These are phyloP conservation scores for Microsporum canis DNA, from an alignment of 2,329 filamentous ascomycete genomes.

Conservation along the genomic window DNA sequence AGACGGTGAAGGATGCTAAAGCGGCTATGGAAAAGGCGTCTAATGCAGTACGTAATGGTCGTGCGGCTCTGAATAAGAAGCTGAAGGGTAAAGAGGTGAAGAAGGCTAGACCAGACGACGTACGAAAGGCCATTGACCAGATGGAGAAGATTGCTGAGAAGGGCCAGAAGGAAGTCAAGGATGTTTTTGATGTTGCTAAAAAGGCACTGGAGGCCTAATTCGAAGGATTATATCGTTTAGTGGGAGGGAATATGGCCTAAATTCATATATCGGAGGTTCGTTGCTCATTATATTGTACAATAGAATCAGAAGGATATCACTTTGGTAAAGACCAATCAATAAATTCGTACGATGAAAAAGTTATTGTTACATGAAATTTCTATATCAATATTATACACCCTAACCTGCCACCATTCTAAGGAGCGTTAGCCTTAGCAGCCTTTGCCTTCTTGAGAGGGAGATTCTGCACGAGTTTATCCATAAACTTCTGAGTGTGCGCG, in stretches of 20 bases:
- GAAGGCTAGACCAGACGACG: constrained; percentile 34
- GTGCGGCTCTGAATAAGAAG: constrained; percentile 35
- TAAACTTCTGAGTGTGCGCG: constrained; percentile 27
- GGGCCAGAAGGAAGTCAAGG: constrained; percentile 37
- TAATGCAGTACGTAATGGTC: constrained; percentile 31
- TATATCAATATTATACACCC: not conserved
- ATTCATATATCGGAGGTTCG: not conserved
- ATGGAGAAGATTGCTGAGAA: constrained; percentile 40
- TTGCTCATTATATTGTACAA: not conserved
- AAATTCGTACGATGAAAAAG: not conserved
- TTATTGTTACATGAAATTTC: not conserved
- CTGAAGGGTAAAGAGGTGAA: constrained; percentile 33
- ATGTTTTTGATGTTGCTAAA: constrained; percentile 33
- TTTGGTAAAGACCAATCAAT: not conserved
- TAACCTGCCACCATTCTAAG: not conserved
- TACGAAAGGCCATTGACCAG: constrained; percentile 36
- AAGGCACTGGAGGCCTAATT: constrained; percentile 26
- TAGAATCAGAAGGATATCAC: not conserved
- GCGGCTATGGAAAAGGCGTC: constrained; percentile 34
- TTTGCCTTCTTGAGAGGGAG: constrained; percentile 17
- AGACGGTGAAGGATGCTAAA: constrained; percentile 31
- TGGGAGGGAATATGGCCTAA: not conserved
- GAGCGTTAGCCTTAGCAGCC: not conserved
- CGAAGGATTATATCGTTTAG: not conserved
- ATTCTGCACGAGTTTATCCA: constrained; percentile 29